Base-by-base conservation (phyloP, 2,329 filamentous ascomycete genomes). In the Talaromyces marneffei region DNA sequence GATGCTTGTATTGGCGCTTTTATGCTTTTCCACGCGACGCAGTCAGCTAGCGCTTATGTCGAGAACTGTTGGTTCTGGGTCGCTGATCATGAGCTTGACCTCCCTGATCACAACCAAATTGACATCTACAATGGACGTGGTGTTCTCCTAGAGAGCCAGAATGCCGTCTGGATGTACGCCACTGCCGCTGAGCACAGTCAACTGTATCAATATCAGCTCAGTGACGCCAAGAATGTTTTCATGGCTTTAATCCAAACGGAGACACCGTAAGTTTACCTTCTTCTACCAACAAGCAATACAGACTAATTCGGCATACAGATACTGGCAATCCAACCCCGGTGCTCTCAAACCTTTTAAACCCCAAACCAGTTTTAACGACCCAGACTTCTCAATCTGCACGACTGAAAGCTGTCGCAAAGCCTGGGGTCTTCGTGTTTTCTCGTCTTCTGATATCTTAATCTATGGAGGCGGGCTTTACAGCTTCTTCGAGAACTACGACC, bases 11-110 rank as follows among this genome's bases (percentile, higher is more conserved):
- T 88, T 39, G 92, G 87, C 35, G 84, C 90, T 27, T 94, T 91
- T 75, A 76, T 85, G 74, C 77, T 85, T 53, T 76, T 86, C 63
- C 83, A 85, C 69, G 73, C 84, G 59, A 85, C 83, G 35, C 74
- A 80, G 64, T 70, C 75, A 39, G 81, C 81, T 18, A 88, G 85
- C 39, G 85, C 85, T 50, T 96, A 96, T 77, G 79, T 96, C 48
- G 92, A 97, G 80, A 96, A 96, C 78, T 86, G 82, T 52, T 96
- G 91, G 90, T 87, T 90, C 75, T 96, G 92, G 91, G 88, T 91
- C 52, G 86, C 92, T 2, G 92, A 96, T 73, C 92, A 96, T 79
- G 90, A 95, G 72, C 87, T 96, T 25, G 92, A 96, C 73, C 82
- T 86, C 12, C 65, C 75, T 8, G 87, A 88, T 69, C 85, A 90